These are phyloP conservation scores for Picochlorum sp. DNA, from an alignment of 139 green algal genomes.

Conservation along the genomic window DNA sequence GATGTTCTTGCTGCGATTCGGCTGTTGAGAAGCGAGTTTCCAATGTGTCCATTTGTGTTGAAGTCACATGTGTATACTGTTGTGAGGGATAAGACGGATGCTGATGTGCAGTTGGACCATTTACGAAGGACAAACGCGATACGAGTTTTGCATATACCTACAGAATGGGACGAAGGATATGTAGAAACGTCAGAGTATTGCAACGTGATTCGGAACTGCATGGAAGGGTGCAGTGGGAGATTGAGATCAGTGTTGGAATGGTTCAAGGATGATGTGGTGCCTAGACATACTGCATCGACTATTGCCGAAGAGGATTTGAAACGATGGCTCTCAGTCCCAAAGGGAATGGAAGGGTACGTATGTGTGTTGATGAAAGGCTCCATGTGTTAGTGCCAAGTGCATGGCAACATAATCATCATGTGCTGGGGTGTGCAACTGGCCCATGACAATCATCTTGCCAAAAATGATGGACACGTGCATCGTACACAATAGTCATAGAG, in stretches of 20 bases:
- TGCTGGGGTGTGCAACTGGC: background rate
- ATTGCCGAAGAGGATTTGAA: background rate
- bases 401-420: background rate
- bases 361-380: background rate
- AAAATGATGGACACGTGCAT: background rate
- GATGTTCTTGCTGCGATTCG: background rate
- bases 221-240: background rate
- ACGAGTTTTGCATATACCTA: background rate
- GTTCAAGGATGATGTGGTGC: constrained; percentile 1
- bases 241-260: background rate
- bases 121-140: background rate
- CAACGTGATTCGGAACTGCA: background rate
- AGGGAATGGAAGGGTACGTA: background rate
- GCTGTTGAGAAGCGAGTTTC: no score
- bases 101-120: background rate
- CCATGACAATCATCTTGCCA: constrained; percentile 4
- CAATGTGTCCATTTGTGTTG: background rate
- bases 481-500: background rate
- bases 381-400: background rate
- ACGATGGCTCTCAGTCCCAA: background rate
- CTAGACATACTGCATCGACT: background rate
- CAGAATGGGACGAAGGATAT: background rate
- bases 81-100: background rate
- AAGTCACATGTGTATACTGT: constrained; percentile 2
- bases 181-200: background rate